These are phyloP conservation scores for Epichloe hybrida DNA, from an alignment of 2,329 filamentous ascomycete genomes.

Conservation along the genomic window DNA sequence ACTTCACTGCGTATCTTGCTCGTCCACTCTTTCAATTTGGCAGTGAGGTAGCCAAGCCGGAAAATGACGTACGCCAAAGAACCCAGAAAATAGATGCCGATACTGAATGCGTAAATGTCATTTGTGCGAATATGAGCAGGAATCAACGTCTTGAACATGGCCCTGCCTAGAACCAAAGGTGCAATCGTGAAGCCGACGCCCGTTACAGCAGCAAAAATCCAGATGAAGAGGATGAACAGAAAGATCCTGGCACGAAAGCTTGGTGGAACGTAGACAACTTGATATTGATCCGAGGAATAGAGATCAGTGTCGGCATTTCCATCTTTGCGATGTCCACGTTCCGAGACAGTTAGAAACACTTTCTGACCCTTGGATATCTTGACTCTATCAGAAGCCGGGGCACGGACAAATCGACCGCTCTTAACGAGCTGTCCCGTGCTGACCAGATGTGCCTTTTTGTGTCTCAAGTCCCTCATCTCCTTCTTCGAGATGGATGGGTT, in stretches of 20 bases:
- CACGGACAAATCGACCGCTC: constrained; percentile 74
- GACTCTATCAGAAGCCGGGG: constrained; percentile 90
- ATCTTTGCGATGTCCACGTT: constrained; percentile 47
- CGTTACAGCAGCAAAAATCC: constrained; percentile 81
- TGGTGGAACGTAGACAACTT: constrained; percentile 70
- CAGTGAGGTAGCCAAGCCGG: constrained; percentile 30
- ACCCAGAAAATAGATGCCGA: constrained; percentile 73
- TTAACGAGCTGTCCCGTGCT: constrained; percentile 40
- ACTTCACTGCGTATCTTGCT: constrained; percentile 11
- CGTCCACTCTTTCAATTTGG: constrained; percentile 19
- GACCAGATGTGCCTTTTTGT: constrained; percentile 33
- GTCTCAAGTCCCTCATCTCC: constrained; percentile 23
- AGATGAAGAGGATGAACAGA: constrained; percentile 78
- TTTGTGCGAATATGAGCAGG: constrained; percentile 65
- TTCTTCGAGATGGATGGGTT: constrained; percentile 19
- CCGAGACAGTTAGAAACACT: constrained; percentile 66
- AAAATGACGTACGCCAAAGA: constrained; percentile 48
- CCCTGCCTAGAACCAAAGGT: constrained; percentile 73
- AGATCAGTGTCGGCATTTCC: constrained; percentile 38
- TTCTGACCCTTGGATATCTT: constrained; percentile 73
- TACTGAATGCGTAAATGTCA: constrained; percentile 91
- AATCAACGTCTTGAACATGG: constrained; percentile 59
- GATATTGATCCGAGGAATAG: constrained; percentile 48
- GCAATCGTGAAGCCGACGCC: constrained; percentile 77
- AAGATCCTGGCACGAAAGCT: constrained; percentile 69